These are phyloP conservation scores for Mycena metata DNA, from an alignment of 768 basidiomycete genomes.

Conservation along the genomic window DNA sequence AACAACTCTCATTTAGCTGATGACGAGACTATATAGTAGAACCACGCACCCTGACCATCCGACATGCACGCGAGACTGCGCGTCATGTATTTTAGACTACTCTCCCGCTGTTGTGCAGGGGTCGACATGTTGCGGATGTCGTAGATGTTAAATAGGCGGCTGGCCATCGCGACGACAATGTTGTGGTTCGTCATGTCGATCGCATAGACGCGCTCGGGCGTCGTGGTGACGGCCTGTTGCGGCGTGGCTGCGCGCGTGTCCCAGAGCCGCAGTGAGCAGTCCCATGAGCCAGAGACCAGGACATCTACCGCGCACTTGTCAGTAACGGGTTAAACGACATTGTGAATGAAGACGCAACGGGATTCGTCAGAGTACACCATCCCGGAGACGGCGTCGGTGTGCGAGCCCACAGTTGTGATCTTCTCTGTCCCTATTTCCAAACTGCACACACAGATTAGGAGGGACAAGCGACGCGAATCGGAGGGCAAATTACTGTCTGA, in stretches of 20 bases:
- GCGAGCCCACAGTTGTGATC: slow-evolving; percentile 81
- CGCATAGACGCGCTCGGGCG: slow-evolving; percentile 89
- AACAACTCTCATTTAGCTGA: neutral
- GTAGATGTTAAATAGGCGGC: slow-evolving; percentile 90
- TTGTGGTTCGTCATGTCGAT: slow-evolving; percentile 84
- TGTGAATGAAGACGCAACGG: slow-evolving; percentile 55
- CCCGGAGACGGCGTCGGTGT: slow-evolving; percentile 83
- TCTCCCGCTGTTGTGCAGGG: slow-evolving; percentile 87
- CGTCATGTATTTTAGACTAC: slow-evolving; percentile 96
- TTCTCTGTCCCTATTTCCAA: slow-evolving; percentile 83
- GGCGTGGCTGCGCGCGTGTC: slow-evolving; percentile 76
- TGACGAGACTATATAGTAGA: slow-evolving; percentile 2
- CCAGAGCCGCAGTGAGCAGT: slow-evolving; percentile 89
- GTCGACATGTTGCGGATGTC: slow-evolving; percentile 84
- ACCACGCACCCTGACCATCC: slow-evolving; percentile 83
- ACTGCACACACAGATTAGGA: slow-evolving; percentile 54
- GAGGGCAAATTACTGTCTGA: slow-evolving; percentile 76
- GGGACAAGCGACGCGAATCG: neutral
- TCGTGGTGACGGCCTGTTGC: slow-evolving; percentile 70
- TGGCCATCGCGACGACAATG: slow-evolving; percentile 94
- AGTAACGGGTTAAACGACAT: neutral
- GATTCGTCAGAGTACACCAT: slow-evolving; percentile 77
- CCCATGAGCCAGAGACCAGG: slow-evolving; percentile 93
- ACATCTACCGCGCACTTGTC: slow-evolving; percentile 58
- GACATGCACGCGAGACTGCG: slow-evolving; percentile 92